Percentiles rank a stretch among this genome's conserved stretches.
Evolutionary conservation across 345 rosid species (phyloP).

Genomic region (Crucihimalaya himalaica): DNA sequence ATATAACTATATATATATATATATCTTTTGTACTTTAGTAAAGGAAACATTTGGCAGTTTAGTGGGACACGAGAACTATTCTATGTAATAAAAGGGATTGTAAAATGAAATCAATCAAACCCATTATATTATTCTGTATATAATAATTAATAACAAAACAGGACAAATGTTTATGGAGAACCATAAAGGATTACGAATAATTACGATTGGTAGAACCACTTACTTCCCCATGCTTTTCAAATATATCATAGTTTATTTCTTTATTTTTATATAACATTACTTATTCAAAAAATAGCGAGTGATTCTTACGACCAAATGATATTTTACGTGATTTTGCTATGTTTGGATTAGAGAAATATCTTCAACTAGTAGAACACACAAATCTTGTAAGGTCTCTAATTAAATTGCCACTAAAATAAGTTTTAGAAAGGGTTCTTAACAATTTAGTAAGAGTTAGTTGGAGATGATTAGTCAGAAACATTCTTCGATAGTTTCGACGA

Average conservation of each 20-base stretch:
- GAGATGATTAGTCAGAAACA: too few relatives aligned
- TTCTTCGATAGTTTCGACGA: neutral
- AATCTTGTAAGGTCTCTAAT: neutral
- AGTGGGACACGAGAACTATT: neutral
- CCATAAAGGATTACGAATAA: neutral
- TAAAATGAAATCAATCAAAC: neutral
- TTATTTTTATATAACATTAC: neutral
- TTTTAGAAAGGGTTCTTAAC: neutral
- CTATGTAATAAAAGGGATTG: neutral
- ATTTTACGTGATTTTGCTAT: neutral
- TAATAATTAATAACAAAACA: neutral
- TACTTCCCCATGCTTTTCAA: conserved; percentile 5
- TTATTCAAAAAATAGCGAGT: neutral
- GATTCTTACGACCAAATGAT: neutral
- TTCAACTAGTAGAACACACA: neutral
- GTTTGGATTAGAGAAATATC: neutral
- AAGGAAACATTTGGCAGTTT: neutral
- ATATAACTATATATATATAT: too few relatives aligned
- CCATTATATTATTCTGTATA: neutral
- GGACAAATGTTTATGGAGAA: conserved; percentile 18
- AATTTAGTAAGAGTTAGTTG: neutral
- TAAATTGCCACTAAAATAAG: neutral
- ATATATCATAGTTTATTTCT: neutral
- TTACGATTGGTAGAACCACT: neutral
- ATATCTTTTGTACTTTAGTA: too few relatives aligned